A percentile compares a stretch with the other conserved stretches of the same genome.
phyloP scores from a whole-genome alignment of 306 rosid species.

The Nissolia schottii region DNA sequence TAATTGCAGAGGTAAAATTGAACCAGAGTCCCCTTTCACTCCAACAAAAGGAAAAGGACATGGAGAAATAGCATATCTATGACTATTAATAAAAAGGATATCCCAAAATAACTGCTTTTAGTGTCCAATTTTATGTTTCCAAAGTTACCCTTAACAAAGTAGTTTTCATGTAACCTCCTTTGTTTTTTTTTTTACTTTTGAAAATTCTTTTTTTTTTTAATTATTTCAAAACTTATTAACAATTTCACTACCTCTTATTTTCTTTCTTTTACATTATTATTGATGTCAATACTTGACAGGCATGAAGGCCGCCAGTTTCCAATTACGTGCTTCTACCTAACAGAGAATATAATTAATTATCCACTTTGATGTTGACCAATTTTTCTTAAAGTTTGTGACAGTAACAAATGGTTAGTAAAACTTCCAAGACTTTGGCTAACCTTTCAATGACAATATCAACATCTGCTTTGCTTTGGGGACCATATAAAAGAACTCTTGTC shows the following conservation, averaged over 20 bases:
- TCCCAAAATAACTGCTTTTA: too few species aligned
- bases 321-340: not conserved
- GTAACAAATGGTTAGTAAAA: not conserved
- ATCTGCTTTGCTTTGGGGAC: constrained; percentile 91
- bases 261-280: too few species aligned
- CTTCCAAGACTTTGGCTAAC: constrained; percentile 28
- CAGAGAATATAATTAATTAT: not conserved
- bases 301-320: too few species aligned
- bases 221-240: too few species aligned
- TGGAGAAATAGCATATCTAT: not conserved
- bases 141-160: too few species aligned
- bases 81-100: too few species aligned
- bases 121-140: too few species aligned
- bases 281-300: too few species aligned
- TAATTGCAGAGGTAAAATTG: not conserved
- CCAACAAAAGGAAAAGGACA: not conserved
- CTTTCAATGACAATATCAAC: constrained; percentile 78
- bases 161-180: too few species aligned
- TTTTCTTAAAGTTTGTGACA: constrained; percentile 2
- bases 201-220: too few species aligned
- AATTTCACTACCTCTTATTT: too few species aligned
- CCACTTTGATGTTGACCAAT: not conserved
- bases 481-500: constrained; percentile 72
- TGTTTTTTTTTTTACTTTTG: too few species aligned
- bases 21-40: not conserved